These are phyloP conservation scores for Sugiyamaella boreocaroliniensis DNA, from an alignment of 805 yeast species.

Conservation along the genomic window DNA sequence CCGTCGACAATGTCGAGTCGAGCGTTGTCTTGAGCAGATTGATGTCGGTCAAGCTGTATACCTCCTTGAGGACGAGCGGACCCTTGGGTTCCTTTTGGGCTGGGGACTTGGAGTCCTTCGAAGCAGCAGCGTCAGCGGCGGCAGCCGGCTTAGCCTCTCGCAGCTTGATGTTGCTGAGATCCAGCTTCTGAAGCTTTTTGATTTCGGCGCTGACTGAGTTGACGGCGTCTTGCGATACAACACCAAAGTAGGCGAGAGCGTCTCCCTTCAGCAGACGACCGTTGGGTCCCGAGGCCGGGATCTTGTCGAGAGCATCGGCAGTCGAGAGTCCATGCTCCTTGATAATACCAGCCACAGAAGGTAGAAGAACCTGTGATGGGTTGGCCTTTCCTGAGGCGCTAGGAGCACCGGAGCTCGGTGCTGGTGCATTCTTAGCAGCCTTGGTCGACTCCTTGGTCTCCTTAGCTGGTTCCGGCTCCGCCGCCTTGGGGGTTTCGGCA, in stretches of 20 bases:
- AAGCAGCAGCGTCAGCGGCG: no score
- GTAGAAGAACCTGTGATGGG: constrained; percentile 60
- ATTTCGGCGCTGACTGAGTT: constrained; percentile 47
- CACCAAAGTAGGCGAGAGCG: constrained; percentile 75
- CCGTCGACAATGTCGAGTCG: constrained; percentile 24
- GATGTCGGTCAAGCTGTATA: constrained; percentile 15
- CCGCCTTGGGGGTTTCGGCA: constrained; percentile 13
- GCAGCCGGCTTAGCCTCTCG: constrained; percentile 16
- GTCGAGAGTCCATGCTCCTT: constrained; percentile 54
- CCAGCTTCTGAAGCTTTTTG: constrained; percentile 53
- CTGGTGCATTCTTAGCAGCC: constrained; percentile 12
- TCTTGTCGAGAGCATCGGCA: constrained; percentile 63
- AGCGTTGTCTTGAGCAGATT: constrained; percentile 15
- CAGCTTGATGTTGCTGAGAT: constrained; percentile 55
- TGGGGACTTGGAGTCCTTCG: constrained; percentile 4
- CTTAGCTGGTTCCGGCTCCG: constrained; percentile 15
- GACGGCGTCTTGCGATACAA: constrained; percentile 53
- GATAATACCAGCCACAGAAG: constrained; percentile 69
- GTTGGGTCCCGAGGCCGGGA: constrained; percentile 80
- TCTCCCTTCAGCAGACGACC: constrained; percentile 90
- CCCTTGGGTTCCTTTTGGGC: constrained; percentile 6
- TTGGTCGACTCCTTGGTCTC: constrained; percentile 15
- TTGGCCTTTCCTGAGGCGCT: constrained; percentile 43
- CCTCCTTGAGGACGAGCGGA: constrained; percentile 14
- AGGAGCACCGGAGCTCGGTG: constrained; percentile 20